These are phyloP conservation scores for Draba incana DNA, from an alignment of 345 rosid species.

Conservation along the genomic window DNA sequence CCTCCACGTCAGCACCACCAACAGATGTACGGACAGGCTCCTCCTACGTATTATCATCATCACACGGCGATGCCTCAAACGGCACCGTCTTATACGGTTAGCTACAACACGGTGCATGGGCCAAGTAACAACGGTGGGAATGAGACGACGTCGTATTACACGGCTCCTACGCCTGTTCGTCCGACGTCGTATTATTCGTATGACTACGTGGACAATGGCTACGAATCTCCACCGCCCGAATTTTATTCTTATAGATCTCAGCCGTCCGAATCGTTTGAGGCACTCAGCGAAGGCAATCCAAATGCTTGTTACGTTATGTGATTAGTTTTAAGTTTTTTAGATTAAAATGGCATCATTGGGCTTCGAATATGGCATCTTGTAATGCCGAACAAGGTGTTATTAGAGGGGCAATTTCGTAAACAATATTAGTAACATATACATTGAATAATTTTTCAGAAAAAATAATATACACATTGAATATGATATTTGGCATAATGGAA, in stretches of 20 bases:
- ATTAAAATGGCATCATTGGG: constrained; percentile 21
- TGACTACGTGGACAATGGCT: constrained; percentile 48
- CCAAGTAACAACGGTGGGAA: constrained; percentile 36
- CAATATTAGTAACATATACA: neutral
- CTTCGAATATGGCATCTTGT: constrained; percentile 1
- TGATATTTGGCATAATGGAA: neutral
- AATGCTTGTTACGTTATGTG: constrained; percentile 87
- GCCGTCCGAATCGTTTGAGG: constrained; percentile 66
- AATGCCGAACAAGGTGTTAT: constrained; percentile 11
- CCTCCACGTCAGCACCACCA: constrained; percentile 49
- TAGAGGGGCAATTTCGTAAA: constrained; percentile 13
- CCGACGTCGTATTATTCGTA: constrained; percentile 45
- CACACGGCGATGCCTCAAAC: constrained; percentile 42
- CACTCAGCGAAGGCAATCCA: constrained; percentile 88
- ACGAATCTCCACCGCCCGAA: constrained; percentile 47
- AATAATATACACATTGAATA: neutral
- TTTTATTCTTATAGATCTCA: constrained; percentile 48
- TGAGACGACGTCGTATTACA: constrained; percentile 40
- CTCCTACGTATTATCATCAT: constrained; percentile 45
- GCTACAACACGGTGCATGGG: constrained; percentile 52
- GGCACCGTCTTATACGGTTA: constrained; percentile 49
- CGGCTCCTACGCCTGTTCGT: constrained; percentile 41
- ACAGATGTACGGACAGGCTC: constrained; percentile 35
- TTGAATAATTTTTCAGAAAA: too few relatives aligned
- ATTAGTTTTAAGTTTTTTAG: constrained; percentile 10